Evolutionary conservation across 768 basidiomycete species (phyloP).

Genomic region (Russula vinacea): DNA sequence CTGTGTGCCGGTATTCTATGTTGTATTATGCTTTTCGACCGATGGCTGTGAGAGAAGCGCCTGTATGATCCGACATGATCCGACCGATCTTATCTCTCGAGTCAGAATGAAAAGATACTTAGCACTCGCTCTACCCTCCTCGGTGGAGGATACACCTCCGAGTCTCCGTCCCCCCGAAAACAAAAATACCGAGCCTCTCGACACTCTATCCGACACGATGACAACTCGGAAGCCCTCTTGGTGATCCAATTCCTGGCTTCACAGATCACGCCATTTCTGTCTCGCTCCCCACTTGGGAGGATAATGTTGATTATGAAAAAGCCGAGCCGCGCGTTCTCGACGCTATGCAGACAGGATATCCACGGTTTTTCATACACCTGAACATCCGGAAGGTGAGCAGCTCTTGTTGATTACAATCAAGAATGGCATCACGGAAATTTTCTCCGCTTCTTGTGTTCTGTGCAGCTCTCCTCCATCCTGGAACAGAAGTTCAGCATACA

Average conservation of each 20-base stretch:
- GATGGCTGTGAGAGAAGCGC: not conserved
- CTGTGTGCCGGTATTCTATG: slow-evolving; percentile 5
- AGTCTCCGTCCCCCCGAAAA: not conserved
- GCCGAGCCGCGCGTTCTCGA: slow-evolving; percentile 76
- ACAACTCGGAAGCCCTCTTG: slow-evolving; percentile 36
- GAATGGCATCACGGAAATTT: no score
- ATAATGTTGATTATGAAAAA: slow-evolving; percentile 90
- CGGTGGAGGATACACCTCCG: not conserved
- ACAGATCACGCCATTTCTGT: slow-evolving; percentile 91
- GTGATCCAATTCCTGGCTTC: slow-evolving; percentile 58
- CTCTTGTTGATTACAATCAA: not conserved
- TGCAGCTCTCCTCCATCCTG: slow-evolving; percentile 74
- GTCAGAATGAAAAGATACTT: not conserved
- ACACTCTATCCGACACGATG: slow-evolving; percentile 1
- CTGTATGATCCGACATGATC: not conserved
- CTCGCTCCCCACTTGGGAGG: slow-evolving; percentile 89
- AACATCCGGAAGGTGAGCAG: slow-evolving; percentile 71
- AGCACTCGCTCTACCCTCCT: not conserved
- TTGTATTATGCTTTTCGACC: not conserved
- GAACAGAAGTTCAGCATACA: slow-evolving; percentile 70
- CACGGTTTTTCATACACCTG: slow-evolving; percentile 89
- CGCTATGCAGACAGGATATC: slow-evolving; percentile 86
- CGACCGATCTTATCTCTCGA: not conserved
- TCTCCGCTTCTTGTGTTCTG: not conserved
- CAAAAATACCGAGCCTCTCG: not conserved